Evolutionary conservation across 345 rosid species (phyloP), one percentile per base, ranked within the genome.

Genomic region (Citrus hindsii): DNA sequence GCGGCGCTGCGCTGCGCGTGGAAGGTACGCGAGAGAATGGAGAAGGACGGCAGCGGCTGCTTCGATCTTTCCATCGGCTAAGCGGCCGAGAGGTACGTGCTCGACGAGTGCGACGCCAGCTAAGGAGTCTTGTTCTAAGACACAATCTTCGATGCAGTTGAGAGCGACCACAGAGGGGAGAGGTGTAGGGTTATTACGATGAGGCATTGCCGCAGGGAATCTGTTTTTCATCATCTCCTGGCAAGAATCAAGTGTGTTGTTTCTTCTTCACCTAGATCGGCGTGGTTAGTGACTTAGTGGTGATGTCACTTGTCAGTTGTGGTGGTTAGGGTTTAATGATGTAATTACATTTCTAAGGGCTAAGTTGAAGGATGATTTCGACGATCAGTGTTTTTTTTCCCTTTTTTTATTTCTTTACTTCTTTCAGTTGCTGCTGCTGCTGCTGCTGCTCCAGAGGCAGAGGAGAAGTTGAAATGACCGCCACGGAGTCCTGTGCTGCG

Each of bases 1-100:
- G 19, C 97, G 93, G 69, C 98, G 98, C 78, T 97, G 98, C 67
- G 98, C 99, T 25, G 99, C 99, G 7, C 98, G 98, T n/a, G 99
- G 99, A 71, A 97, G 94, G 90, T 86, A 94, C 22, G 97, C 92
- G 32, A 97, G 94, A 73, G 99, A 94, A 79, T 97, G 98, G 81
- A 97, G 85, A 81, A 97, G 87, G 68, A 97, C 93, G 25, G 97
- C 98, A 21, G 97, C 85, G 60, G 99, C 98, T 33, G 95, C 83
- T 82, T 94, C 98, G 89, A 93, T 94, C 87, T 88, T 90, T 12
- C 97, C 93, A 58, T 92, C 98, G 79, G 96, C 87, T 79, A 97
- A 81, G 84, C 94, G 90, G 82, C 98, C 87, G 83, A 97, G 98
- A 10, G 99, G 97, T 33, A 94, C 96, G 90, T 97, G 97, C 77